Evolutionary conservation across 2,329 filamentous ascomycete genomes (phyloP).

Genomic region (Pseudocercospora eumusae): DNA sequence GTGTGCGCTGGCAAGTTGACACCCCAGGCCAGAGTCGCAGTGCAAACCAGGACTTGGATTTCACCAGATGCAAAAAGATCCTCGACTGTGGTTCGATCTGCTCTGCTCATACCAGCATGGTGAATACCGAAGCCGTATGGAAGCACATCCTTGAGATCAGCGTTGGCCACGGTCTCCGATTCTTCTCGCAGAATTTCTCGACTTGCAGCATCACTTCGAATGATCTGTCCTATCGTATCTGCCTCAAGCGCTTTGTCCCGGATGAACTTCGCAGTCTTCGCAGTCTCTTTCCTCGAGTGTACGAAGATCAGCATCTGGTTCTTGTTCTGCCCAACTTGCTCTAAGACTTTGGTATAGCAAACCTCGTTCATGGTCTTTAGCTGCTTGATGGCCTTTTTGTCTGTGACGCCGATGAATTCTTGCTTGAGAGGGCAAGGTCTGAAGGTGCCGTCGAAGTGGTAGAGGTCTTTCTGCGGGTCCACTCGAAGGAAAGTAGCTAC

Average conservation of each 20-base stretch:
- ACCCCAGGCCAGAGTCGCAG: constrained; percentile 97
- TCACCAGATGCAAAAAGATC: constrained; percentile 89
- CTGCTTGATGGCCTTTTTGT: constrained; percentile 98
- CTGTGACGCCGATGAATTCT: constrained; percentile 95
- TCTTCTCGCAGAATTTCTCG: constrained; percentile 86
- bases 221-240: constrained; percentile 94
- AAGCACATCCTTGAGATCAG: constrained; percentile 87
- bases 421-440: constrained; percentile 92
- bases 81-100: constrained; percentile 93
- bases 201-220: constrained; percentile 88
- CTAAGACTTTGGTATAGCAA: constrained; percentile 94
- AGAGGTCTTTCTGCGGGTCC: constrained; percentile 79
- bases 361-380: constrained; percentile 99
- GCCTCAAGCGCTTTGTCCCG: constrained; percentile 95
- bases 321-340: constrained; percentile 87
- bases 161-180: constrained; percentile 76
- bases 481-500: constrained; percentile 94
- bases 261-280: constrained; percentile 94
- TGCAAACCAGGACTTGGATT: constrained; percentile 94
- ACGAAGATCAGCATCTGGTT: constrained; percentile 99
- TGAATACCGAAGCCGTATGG: constrained; percentile 98
- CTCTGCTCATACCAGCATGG: constrained; percentile 93
- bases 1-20: constrained; percentile 97
- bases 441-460: constrained; percentile 94
- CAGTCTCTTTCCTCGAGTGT: constrained; percentile 96